phyloP scores from a whole-genome alignment of 2,329 filamentous ascomycete genomes.

The Talaromyces sp. region DNA sequence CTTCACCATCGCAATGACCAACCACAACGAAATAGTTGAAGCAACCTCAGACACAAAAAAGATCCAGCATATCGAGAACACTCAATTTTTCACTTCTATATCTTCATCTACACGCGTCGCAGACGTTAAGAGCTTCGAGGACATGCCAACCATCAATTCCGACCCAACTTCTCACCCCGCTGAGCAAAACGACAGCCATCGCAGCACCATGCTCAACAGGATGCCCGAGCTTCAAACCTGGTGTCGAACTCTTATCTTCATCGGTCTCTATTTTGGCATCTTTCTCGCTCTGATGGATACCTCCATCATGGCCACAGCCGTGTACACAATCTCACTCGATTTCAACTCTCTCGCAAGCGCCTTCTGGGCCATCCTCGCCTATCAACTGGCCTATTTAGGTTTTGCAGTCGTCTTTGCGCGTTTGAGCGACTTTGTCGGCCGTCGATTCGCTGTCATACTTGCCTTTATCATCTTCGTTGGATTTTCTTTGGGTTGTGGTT shows the following conservation, averaged over 20 bases:
- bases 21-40: background rate
- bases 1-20: too few relatives aligned
- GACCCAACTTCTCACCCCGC: too few relatives aligned
- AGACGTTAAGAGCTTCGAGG: background rate
- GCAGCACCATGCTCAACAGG: background rate
- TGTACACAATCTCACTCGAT: conserved; percentile 12
- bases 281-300: conserved; percentile 12
- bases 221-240: background rate
- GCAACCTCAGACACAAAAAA: background rate
- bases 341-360: conserved; percentile 10
- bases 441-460: conserved; percentile 14
- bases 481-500: conserved; percentile 7
- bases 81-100: background rate
- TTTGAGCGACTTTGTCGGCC: conserved; percentile 8
- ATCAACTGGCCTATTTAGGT: conserved; percentile 8
- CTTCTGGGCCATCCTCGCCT: conserved; percentile 9
- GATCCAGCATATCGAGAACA: background rate
- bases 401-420: conserved; percentile 12
- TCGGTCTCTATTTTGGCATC: conserved; percentile 8
- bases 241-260: conserved; percentile 5
- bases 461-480: conserved; percentile 4
- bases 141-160: background rate
- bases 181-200: background rate
- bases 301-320: conserved; percentile 10
- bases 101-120: background rate